Evolutionary conservation across 129 eudicot species (phyloP).

Genomic region (Escallonia rubra): DNA sequence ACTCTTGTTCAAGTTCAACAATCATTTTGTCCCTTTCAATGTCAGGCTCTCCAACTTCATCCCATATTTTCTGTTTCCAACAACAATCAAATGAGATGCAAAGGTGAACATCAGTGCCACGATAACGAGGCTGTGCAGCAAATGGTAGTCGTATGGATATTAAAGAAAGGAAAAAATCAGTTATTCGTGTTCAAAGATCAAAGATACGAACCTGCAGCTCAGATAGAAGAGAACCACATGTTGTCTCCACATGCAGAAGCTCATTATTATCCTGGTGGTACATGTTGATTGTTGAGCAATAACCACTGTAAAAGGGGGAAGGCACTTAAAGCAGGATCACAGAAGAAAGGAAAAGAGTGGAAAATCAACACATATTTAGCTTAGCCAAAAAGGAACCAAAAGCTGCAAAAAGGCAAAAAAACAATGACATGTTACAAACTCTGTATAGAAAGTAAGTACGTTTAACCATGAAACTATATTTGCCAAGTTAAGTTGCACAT

Average conservation of each 20-base stretch:
- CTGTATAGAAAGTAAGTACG: too few relatives aligned
- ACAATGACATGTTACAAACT: too few relatives aligned
- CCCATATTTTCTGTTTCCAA: slow-evolving; percentile 72
- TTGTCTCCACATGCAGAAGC: slow-evolving; percentile 64
- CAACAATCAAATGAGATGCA: slow-evolving; percentile 11
- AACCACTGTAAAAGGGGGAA: too few relatives aligned
- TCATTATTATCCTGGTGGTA: slow-evolving; percentile 43
- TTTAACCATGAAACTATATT: too few relatives aligned
- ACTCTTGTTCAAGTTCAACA: slow-evolving; percentile 76
- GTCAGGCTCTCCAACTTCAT: slow-evolving; percentile 93
- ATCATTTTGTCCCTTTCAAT: slow-evolving; percentile 67
- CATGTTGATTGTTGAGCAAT: slow-evolving; percentile 44
- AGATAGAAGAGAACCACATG: slow-evolving; percentile 76
- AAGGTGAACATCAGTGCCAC: slow-evolving; percentile 2
- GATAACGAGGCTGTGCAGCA: background rate
- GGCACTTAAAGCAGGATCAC: too few relatives aligned
- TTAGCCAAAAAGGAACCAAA: too few relatives aligned
- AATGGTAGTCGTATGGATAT: background rate
- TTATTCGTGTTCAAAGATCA: background rate
- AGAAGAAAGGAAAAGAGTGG: too few relatives aligned
- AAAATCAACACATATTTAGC: too few relatives aligned
- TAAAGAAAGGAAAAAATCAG: background rate
- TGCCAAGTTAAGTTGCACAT: too few relatives aligned
- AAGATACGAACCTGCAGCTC: slow-evolving; percentile 72
- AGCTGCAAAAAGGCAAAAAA: too few relatives aligned